These are phyloP conservation scores for Pterula multifida DNA, from an alignment of 1,284 basidiomycete genomes.

Conservation along the genomic window DNA sequence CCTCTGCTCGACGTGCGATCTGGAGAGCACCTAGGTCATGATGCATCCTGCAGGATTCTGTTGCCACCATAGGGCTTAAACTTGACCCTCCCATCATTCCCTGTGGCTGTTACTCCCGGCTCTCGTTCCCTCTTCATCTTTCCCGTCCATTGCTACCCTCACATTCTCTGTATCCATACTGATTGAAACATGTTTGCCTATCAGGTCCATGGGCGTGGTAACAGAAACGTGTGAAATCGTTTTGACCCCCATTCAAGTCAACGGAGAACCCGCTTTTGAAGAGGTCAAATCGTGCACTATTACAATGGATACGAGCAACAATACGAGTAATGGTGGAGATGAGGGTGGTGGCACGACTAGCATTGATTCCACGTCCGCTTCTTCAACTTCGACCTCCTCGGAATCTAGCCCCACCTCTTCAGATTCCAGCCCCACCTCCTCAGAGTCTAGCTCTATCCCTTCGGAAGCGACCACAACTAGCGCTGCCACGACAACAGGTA, in stretches of 20 bases:
- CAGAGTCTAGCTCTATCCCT: background rate
- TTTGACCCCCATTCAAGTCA: conserved; percentile 24
- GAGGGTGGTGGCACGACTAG: too few relatives aligned
- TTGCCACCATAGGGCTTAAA: too few relatives aligned
- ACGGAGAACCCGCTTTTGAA: conserved; percentile 21
- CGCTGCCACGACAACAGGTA: background rate
- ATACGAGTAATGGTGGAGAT: conserved; percentile 4
- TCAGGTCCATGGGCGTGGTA: conserved; percentile 20
- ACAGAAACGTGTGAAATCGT: conserved; percentile 27
- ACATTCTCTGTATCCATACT: background rate
- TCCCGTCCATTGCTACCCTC: background rate
- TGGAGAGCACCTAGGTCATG: background rate
- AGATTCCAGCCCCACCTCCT: background rate
- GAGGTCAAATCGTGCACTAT: conserved; percentile 25
- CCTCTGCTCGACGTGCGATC: background rate
- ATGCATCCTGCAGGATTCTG: too few relatives aligned
- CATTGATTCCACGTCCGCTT: background rate
- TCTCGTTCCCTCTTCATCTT: background rate
- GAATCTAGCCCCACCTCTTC: conserved; percentile 2
- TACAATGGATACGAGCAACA: conserved; percentile 8
- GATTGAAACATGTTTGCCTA: background rate
- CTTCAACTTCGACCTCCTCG: background rate
- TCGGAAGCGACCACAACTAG: background rate
- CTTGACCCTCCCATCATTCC: background rate
- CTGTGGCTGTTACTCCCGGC: background rate